A percentile compares a stretch with the other conserved stretches of the same genome.
Conservation (phyloP, 345 rosid genomes). For the Laguncularia racemosa region DNA sequence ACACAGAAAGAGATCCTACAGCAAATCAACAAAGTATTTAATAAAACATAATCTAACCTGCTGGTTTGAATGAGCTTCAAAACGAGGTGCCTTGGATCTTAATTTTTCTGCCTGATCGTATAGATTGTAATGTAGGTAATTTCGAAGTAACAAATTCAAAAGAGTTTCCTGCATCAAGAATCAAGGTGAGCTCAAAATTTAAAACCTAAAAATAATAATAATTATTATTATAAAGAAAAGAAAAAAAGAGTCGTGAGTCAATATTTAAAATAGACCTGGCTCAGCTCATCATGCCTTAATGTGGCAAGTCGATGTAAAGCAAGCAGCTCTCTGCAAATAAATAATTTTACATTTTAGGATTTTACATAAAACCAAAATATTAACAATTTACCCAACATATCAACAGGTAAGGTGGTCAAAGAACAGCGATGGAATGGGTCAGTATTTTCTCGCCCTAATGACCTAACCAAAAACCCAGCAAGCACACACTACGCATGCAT, state of each 20-base stretch:
- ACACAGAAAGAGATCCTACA: no score
- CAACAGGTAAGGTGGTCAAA: no score
- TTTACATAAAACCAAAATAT: no score
- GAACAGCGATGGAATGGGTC: no score
- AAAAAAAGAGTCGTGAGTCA: background rate
- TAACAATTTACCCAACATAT: no score
- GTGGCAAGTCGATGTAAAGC: constrained; percentile 76
- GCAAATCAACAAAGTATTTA: no score
- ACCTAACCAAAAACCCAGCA: no score
- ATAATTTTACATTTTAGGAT: constrained; percentile 1
- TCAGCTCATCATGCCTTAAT: constrained; percentile 79
- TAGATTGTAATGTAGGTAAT: constrained; percentile 74
- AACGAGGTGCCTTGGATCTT: constrained; percentile 80
- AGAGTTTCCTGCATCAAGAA: constrained; percentile 69
- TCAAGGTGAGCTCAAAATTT: constrained; percentile 8
- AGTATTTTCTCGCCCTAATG: no score
- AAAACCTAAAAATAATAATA: no score
- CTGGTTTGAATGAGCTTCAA: constrained; percentile 92
- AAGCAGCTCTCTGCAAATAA: constrained; percentile 49
- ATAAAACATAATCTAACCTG: constrained; percentile 33
- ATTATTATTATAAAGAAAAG: background rate
- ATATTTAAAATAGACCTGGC: constrained; percentile 45
- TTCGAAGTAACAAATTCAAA: constrained; percentile 71
- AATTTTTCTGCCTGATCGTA: constrained; percentile 92
- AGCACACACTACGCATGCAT: no score